Evolutionary conservation across 768 basidiomycete genomes (phyloP), one percentile per base, ranked within the genome.

Genomic region (Suillus decipiens): DNA sequence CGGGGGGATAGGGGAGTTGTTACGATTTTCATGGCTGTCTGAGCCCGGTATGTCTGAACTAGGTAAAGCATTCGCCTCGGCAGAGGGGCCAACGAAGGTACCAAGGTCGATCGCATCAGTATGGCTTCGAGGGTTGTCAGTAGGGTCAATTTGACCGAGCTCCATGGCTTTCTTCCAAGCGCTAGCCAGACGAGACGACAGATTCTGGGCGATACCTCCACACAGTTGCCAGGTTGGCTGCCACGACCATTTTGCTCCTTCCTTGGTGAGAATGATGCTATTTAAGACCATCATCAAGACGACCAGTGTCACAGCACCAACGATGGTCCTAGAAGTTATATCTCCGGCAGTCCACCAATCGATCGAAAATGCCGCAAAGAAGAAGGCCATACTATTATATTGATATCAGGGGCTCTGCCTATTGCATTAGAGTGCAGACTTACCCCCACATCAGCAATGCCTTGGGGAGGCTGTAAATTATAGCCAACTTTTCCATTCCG

Each of bases 391-490:
- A 17, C 74, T 77, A 22, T 14, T 15, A 34, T 33, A 34, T 17
- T 2, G 12, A 17, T 28, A 10, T 68, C 17, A 69, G 39, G 14
- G 14, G 22, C 37, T 34, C 33, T 9, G 31, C 36, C 59, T 57
- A 9, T 7, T n/a, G n/a, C 51, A 7, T 22, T 14, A 37, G 10
- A 17, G 41, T 37, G 33, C 28, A 33, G 15, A 79, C 85, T 73
- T 67, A 86, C 86, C 79, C 81, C 85, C 85, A 87, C 76, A 87
- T 80, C 48, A 87, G 74, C 24, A 86, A 72, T 1, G 84, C 82
- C 61, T 84, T 83, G 0, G 86, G 86, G 10, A 87, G 66, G 63
- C 82, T 82, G 63, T 85, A 85, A 60, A 85, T 66, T 19, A 86
- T 74, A 19, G 84, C 83, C 5, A 86, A 76, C 1, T 71, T 80